Conservation (phyloP, 495 filamentous ascomycete species). For the Penicillium malachiteum region DNA sequence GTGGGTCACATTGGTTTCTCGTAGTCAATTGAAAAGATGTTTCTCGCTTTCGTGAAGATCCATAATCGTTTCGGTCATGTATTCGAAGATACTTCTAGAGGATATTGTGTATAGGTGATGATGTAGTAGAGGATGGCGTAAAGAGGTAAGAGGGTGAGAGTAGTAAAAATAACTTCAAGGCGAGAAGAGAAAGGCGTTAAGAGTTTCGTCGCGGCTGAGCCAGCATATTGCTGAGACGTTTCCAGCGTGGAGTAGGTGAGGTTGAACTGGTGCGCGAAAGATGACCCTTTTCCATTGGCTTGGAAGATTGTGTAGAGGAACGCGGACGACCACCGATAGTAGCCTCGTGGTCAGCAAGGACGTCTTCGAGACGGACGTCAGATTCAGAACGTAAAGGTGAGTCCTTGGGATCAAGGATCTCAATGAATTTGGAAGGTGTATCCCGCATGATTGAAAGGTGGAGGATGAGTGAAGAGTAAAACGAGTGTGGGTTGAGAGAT, state of each 20-base stretch:
- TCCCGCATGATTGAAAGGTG: constrained; percentile 32
- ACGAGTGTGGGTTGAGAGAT: background rate
- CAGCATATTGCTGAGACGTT: constrained; percentile 39
- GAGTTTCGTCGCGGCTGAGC: constrained; percentile 29
- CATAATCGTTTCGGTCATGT: constrained; percentile 18
- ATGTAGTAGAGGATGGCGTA: background rate
- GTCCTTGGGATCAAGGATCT: constrained; percentile 45
- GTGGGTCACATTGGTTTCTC: background rate
- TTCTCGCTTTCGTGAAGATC: constrained; percentile 8
- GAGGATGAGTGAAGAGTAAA: constrained; percentile 3
- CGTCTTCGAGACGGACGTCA: constrained; percentile 50
- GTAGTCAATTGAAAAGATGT: background rate
- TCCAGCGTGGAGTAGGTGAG: constrained; percentile 42
- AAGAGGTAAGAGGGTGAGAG: background rate
- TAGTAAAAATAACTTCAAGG: background rate
- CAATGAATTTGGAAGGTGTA: constrained; percentile 47
- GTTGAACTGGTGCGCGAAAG: constrained; percentile 23
- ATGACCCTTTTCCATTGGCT: constrained; percentile 31
- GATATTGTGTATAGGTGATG: background rate
- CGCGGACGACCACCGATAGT: constrained; percentile 37
- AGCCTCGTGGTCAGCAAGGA: constrained; percentile 48
- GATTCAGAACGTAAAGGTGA: constrained; percentile 34
- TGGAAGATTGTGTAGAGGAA: constrained; percentile 39
- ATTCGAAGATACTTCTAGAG: background rate
- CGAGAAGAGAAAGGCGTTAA: constrained; percentile 3